Base-by-base conservation (phyloP, 176 grass and related monocot species). In the Oryza meridionalis region DNA sequence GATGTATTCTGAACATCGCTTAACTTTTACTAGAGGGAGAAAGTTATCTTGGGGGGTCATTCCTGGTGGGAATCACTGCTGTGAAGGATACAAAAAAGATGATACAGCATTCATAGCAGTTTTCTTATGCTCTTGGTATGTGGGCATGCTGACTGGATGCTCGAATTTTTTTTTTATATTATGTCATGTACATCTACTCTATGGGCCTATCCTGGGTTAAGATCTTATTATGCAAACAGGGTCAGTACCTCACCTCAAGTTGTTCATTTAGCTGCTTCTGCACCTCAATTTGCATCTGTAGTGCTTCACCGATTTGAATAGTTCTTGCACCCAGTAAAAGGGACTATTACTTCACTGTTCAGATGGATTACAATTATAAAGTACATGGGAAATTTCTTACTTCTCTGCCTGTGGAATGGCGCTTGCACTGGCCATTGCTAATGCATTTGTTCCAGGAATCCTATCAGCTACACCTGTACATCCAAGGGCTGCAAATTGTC, bases 231-330 rank as follows among this genome's bases (percentile, higher is more conserved):
- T 74, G 64, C 38, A 19, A 55, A 5, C 70, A 63, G 43, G 76
- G 66, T 76, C 53, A 81, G 70, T 80, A 51, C 64, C 85, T 90
- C 73, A 97, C 94, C 94, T 97, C 92, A 21, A 97, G 91, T 81
- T 97, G 94, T 87, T 97, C 94, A 4, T 97, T 93, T 64, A 97
- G 74, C 67, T 97, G 94, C 77, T 85, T 90, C 83, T 97, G 94
- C 64, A 94, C 94, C 88, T 97, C 94, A 65, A 97, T 92, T 86
- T 97, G 91, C 94, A 97, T 94, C 78, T 97, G 94, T 75, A 97
- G 83, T 70, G 94, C 89, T 94, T 97, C 89, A 61, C 87, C 88
- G 82, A 97, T 97, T 88, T 90, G 94, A 77, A 94, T 94, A 73
- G 89, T 92, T 86, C 94, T 97, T 84, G 65, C 70, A 88, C 46